Conservation (phyloP, 768 basidiomycete genomes). For the Udeniomyces megalosporus region DNA sequence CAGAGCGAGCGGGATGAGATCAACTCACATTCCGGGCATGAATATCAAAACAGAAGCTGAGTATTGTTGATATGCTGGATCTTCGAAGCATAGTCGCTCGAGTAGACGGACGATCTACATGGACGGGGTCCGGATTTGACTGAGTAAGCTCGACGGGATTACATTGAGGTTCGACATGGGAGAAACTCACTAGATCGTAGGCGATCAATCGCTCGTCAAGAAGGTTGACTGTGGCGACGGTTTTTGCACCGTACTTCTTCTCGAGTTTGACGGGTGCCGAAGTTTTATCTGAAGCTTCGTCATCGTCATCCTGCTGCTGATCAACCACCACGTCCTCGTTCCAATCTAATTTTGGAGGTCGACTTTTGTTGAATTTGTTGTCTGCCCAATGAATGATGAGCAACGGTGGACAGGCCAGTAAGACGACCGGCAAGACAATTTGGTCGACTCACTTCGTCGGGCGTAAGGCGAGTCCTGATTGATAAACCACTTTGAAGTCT, state of each 20-base stretch:
- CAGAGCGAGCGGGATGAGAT: neutral
- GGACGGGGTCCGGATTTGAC: neutral
- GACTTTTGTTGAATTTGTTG: conserved; percentile 8
- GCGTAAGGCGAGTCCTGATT: conserved; percentile 60
- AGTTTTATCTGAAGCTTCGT: conserved; percentile 25
- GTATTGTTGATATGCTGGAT: conserved; percentile 37
- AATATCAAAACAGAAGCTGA: conserved; percentile 78
- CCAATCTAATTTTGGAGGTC: conserved; percentile 46
- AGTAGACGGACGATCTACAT: conserved; percentile 51
- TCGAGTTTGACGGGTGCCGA: conserved; percentile 39
- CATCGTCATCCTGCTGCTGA: conserved; percentile 48
- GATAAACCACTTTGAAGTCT: conserved; percentile 46
- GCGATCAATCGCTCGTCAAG: conserved; percentile 78
- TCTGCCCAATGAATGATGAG: neutral
- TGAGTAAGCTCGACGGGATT: neutral
- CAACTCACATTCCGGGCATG: conserved; percentile 57
- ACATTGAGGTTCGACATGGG: neutral
- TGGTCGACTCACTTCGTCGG: conserved; percentile 21
- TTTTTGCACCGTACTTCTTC: conserved; percentile 54
- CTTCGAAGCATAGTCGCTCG: conserved; percentile 64
- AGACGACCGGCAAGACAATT: neutral
- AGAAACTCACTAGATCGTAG: conserved; percentile 46
- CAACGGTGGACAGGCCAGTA: too few relatives aligned
- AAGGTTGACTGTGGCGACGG: conserved; percentile 60
- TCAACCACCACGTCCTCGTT: conserved; percentile 50